phyloP scores from a whole-genome alignment of 345 rosid genomes.

The Rhodamnia argentea region DNA sequence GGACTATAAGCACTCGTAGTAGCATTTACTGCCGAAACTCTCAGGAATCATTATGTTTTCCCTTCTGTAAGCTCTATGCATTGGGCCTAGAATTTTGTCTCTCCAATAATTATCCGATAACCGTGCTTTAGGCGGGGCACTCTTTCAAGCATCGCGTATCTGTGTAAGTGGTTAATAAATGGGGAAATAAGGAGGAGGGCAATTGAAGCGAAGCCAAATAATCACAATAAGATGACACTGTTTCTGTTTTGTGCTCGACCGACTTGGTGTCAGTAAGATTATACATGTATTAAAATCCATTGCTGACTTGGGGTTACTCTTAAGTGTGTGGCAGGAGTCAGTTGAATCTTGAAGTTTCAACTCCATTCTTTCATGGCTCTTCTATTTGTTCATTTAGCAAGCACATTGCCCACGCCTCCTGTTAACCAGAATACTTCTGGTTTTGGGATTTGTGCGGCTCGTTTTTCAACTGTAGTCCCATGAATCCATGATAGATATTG shows the following conservation, averaged over 20 bases:
- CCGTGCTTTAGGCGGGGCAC: background rate
- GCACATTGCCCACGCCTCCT: background rate
- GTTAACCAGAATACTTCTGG: background rate
- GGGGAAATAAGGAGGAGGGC: background rate
- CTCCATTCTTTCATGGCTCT: background rate
- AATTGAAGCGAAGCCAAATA: background rate
- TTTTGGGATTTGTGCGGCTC: background rate
- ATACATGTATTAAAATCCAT: background rate
- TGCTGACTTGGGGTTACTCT: background rate
- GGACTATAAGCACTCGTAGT: slow-evolving; percentile 10
- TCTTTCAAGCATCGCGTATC: background rate
- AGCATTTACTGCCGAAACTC: background rate
- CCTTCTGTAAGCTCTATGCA: background rate
- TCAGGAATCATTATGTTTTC: background rate
- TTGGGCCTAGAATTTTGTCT: background rate
- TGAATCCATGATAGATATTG: background rate
- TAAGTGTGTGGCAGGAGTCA: background rate
- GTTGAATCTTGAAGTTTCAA: background rate
- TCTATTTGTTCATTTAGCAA: background rate
- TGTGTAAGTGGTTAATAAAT: background rate
- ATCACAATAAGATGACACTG: background rate
- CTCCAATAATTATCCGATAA: background rate
- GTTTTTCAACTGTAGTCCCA: background rate
- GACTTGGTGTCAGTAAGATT: background rate
- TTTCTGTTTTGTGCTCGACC: background rate